Conservation (phyloP, 2,329 filamentous ascomycete genomes). For the Cladosporium velox region DNA sequence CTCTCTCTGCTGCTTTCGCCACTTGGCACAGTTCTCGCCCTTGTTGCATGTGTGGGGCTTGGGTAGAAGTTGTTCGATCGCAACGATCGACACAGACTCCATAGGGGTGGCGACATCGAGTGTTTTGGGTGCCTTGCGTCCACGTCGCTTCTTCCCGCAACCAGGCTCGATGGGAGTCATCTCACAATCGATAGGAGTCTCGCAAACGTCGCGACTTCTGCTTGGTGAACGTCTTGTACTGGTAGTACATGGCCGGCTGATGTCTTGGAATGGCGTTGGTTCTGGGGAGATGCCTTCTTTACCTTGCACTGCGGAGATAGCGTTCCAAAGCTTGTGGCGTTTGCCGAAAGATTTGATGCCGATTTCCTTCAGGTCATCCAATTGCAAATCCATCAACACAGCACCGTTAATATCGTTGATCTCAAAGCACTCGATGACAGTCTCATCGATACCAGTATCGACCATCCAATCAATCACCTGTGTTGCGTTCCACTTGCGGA, state of each 20-base stretch:
- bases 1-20: constrained; percentile 75
- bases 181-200: constrained; percentile 31
- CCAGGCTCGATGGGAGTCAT: constrained; percentile 39
- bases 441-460: constrained; percentile 74
- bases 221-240: constrained; percentile 30
- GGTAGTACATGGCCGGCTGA: constrained; percentile 47
- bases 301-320: constrained; percentile 68
- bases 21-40: constrained; percentile 82
- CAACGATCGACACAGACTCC: constrained; percentile 87
- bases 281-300: constrained; percentile 46
- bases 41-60: constrained; percentile 83
- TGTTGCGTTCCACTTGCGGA: constrained; percentile 70
- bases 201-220: constrained; percentile 25
- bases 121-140: constrained; percentile 43
- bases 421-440: constrained; percentile 79
- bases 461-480: constrained; percentile 87
- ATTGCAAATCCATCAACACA: constrained; percentile 86
- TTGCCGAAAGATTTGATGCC: constrained; percentile 81
- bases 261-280: constrained; percentile 53
- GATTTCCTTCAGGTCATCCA: constrained; percentile 81
- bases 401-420: constrained; percentile 89
- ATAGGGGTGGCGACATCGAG: constrained; percentile 73
- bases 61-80: constrained; percentile 84
- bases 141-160: constrained; percentile 41
- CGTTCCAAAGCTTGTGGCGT: constrained; percentile 75